Base-by-base conservation (phyloP, 139 green algal species). In the Chlamydomonas sphaeroides region DNA sequence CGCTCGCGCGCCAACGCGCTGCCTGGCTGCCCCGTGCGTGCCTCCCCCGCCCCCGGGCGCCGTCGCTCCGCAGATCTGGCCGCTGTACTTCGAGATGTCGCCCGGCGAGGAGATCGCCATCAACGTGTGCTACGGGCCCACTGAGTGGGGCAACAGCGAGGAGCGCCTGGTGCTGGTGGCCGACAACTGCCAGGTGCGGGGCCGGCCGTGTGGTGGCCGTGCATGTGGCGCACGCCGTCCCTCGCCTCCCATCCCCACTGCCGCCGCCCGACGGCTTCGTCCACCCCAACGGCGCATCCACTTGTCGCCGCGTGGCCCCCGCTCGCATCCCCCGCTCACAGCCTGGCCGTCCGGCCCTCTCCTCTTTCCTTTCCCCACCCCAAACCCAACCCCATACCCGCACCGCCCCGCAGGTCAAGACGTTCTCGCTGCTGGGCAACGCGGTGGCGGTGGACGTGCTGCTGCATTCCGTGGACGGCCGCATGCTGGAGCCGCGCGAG, bases 151-250 rank as follows among this genome's bases (percentile, higher is more conserved):
- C 14, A 42, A 51, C 30, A 65, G 81, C 32, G 49, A 72, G 35
- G 81, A 84, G 36, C 51, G 78, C 2, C 81, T 92, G 68, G 75
- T 94, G 33, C 71, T 94, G 70, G 88, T 94, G 15, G 92, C 87
- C 63, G 90, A 94, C 68, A 94, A 94, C 80, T 92, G 90, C 85
- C 84, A 88, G 65, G 90, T 92, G 71, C 1, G 10, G 45, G 45
- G 10, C 10, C 45, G 14, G 45, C 45, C 45, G 14, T 14, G 45
- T 51, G 45, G 45, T 51, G 45, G 45, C 14, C 10, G 45, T 51
- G 45, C 14, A 14, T 51, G 45, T 10, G 14, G 10, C 10, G 14
- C 45, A n/a, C n/a, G n/a, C n/a, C n/a, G 45, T 51, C 10, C 10
- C 45, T 21, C 45, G 10, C 14, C 45, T 51, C 45, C 45, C 45